Percentiles rank a stretch among this genome's conserved stretches.
These are phyloP conservation scores for Phyllosticta paracitricarpa DNA, from an alignment of 2,329 filamentous ascomycete species.

Conservation along the genomic window DNA sequence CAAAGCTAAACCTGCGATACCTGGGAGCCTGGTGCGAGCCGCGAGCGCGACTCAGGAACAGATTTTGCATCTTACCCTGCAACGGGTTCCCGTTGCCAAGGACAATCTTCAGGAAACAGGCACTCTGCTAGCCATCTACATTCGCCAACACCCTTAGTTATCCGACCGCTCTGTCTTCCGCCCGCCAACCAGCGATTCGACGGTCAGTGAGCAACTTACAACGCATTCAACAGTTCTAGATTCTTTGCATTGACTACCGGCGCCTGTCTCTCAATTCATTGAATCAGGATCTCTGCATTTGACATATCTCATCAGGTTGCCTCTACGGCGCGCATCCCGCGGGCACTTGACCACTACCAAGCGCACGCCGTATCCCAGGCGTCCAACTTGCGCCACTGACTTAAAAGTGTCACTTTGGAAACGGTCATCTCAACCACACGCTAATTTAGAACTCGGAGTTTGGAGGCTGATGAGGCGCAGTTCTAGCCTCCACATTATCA, in stretches of 20 bases:
- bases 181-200: neutral
- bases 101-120: neutral
- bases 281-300: neutral
- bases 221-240: neutral
- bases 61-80: neutral
- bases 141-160: neutral
- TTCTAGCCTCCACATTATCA: neutral
- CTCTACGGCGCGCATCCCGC: neutral
- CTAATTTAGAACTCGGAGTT: neutral
- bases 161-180: neutral
- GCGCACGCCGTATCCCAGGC: neutral
- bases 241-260: neutral
- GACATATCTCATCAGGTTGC: neutral
- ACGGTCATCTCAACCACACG: neutral
- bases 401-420: neutral
- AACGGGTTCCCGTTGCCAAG: neutral
- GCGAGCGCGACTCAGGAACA: neutral
- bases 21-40: neutral
- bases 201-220: neutral
- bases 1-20: neutral
- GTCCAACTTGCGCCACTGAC: neutral
- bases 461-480: neutral
- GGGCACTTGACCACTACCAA: neutral
- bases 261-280: neutral
- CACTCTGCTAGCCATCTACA: neutral